These are phyloP conservation scores for Mortierella sp. DNA, from an alignment of 371 early-diverging fungal genomes.

Conservation along the genomic window DNA sequence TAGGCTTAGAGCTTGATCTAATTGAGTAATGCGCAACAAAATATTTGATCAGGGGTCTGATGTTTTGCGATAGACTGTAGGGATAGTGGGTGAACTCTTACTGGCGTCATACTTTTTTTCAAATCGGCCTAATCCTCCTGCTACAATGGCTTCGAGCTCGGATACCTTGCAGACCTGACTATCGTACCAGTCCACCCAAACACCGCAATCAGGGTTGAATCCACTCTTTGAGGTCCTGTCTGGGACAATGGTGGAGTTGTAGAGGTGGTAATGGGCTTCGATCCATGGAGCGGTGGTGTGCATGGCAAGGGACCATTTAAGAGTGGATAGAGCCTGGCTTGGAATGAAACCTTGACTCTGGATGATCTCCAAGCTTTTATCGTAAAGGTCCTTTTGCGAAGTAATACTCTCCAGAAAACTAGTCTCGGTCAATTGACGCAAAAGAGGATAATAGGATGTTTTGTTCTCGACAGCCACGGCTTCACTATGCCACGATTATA, in stretches of 20 bases:
- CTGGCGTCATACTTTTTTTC: conserved; percentile 18
- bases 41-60: neutral
- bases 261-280: conserved; percentile 84
- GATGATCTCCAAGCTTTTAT: conserved; percentile 58
- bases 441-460: conserved; percentile 69
- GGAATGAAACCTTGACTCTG: conserved; percentile 50
- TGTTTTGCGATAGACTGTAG: neutral
- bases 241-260: conserved; percentile 72
- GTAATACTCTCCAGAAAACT: conserved; percentile 26
- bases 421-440: conserved; percentile 62
- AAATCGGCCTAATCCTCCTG: conserved; percentile 18
- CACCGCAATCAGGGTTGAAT: conserved; percentile 69
- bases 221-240: conserved; percentile 35
- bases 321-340: conserved; percentile 53
- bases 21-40: neutral
- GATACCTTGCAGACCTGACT: conserved; percentile 70
- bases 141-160: conserved; percentile 57
- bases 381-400: conserved; percentile 62
- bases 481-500: conserved; percentile 62
- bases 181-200: conserved; percentile 81
- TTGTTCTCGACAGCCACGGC: conserved; percentile 71
- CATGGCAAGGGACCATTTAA: conserved; percentile 73
- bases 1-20: conserved; percentile 35
- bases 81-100: neutral
- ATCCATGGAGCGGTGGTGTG: conserved; percentile 83